A percentile compares a stretch with the other conserved stretches of the same genome.
These are phyloP conservation scores for Dipteronia dyeriana DNA, from an alignment of 345 rosid species.

Conservation along the genomic window DNA sequence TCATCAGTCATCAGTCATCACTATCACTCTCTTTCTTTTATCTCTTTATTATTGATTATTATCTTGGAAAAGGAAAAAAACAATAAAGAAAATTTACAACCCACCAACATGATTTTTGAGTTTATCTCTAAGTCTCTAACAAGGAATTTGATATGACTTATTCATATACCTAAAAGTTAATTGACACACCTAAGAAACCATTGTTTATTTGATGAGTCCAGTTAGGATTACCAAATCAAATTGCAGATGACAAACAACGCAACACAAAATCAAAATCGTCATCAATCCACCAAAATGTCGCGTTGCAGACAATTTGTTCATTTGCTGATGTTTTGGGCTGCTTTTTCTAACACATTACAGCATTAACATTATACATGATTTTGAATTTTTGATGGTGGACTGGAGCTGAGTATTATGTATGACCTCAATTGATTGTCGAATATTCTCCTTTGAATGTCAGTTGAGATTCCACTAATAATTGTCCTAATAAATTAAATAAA, in stretches of 20 bases:
- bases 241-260: not conserved
- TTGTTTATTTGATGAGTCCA: not conserved
- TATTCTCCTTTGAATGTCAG: not conserved
- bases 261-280: not conserved
- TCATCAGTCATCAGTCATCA: too few relatives aligned
- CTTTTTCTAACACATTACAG: too few relatives aligned
- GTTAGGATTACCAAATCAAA: not conserved
- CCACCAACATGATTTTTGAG: not conserved
- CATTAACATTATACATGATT: not conserved
- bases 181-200: constrained; percentile 19
- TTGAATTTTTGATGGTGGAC: not conserved
- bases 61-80: not conserved
- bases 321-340: not conserved
- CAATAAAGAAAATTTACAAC: not conserved
- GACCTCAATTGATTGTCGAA: not conserved
- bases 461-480: not conserved
- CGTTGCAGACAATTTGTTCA: not conserved
- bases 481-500: too few relatives aligned
- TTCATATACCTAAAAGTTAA: constrained; percentile 18
- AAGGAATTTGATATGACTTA: not conserved
- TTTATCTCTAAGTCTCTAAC: not conserved
- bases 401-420: not conserved
- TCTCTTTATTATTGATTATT: not conserved
- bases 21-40: not conserved
- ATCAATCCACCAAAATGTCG: not conserved